Conservation (phyloP, 2,329 filamentous ascomycete species). For the Niveomyces coronatus region DNA sequence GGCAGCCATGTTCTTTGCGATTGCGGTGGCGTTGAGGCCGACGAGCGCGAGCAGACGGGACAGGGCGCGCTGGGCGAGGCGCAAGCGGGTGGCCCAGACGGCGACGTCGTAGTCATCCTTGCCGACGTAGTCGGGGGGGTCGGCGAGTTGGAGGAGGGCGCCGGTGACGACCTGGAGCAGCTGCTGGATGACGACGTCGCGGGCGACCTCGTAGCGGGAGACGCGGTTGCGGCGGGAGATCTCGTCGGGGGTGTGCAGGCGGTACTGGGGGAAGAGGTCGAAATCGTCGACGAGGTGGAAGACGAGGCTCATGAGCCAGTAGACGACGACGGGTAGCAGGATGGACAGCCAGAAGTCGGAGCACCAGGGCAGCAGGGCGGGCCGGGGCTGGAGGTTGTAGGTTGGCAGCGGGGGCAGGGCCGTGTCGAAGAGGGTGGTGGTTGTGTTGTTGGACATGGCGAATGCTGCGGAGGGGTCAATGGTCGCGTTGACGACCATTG, state of each 20-base stretch:
- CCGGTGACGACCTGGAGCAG: constrained; percentile 73
- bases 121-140: constrained; percentile 63
- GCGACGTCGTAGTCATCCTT: constrained; percentile 79
- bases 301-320: constrained; percentile 77
- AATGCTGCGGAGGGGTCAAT: constrained; percentile 20
- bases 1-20: constrained; percentile 65
- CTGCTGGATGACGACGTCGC: constrained; percentile 88
- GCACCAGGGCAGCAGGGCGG: constrained; percentile 64
- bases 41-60: constrained; percentile 59
- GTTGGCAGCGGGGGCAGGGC: constrained; percentile 70
- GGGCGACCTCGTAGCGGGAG: constrained; percentile 71
- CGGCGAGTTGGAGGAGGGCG: constrained; percentile 56
- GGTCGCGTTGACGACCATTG: constrained; percentile 21
- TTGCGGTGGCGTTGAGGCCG: constrained; percentile 63
- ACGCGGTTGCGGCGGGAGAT: constrained; percentile 81
- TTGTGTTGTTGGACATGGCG: constrained; percentile 40
- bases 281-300: constrained; percentile 82
- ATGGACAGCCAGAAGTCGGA: constrained; percentile 74
- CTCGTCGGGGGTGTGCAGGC: constrained; percentile 89
- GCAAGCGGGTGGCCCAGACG: constrained; percentile 77
- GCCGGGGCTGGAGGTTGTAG: constrained; percentile 63
- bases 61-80: constrained; percentile 68
- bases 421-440: constrained; percentile 45
- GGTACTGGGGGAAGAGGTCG: constrained; percentile 82
- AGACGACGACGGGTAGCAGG: constrained; percentile 67